Evolutionary conservation across 139 green algal genomes (phyloP).

Genomic region (Tetradesmus obliquus): DNA sequence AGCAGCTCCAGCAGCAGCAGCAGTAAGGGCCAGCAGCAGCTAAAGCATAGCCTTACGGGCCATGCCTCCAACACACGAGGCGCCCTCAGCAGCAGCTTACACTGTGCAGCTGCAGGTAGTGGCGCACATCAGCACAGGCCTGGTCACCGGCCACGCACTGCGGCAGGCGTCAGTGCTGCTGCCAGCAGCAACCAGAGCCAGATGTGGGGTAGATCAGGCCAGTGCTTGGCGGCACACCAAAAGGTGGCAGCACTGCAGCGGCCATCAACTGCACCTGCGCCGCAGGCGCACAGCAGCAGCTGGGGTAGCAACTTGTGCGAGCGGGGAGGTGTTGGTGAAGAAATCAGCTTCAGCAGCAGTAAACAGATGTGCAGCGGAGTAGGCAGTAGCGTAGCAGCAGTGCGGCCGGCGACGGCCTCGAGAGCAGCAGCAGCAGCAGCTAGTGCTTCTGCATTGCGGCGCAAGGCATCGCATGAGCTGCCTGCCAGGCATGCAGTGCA

Average conservation of each 20-base stretch:
- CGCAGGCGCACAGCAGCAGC: not conserved
- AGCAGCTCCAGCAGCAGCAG: not conserved
- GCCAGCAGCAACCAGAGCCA: not conserved
- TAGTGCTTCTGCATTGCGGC: not conserved
- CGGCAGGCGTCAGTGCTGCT: not conserved
- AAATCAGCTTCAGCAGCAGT: not conserved
- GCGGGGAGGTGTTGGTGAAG: not conserved
- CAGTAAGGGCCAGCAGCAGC: not conserved
- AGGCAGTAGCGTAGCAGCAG: not conserved
- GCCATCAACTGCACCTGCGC: slow-evolving; percentile 3
- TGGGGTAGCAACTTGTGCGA: not conserved
- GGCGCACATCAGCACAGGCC: not conserved
- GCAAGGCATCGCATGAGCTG: not conserved
- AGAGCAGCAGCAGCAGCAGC: not conserved
- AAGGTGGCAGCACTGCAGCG: not conserved
- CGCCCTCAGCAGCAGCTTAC: not conserved
- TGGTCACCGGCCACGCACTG: not conserved
- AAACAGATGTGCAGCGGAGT: not conserved
- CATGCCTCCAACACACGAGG: not conserved
- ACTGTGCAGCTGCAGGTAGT: not conserved
- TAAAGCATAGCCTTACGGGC: too few species aligned
- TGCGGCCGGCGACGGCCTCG: not conserved
- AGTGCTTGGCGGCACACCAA: not conserved
- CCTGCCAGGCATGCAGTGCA: slow-evolving; percentile 25
- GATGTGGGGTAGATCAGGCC: not conserved